These are phyloP conservation scores for Amphicarpaea edgeworthii DNA, from an alignment of 306 rosid species.

Conservation along the genomic window DNA sequence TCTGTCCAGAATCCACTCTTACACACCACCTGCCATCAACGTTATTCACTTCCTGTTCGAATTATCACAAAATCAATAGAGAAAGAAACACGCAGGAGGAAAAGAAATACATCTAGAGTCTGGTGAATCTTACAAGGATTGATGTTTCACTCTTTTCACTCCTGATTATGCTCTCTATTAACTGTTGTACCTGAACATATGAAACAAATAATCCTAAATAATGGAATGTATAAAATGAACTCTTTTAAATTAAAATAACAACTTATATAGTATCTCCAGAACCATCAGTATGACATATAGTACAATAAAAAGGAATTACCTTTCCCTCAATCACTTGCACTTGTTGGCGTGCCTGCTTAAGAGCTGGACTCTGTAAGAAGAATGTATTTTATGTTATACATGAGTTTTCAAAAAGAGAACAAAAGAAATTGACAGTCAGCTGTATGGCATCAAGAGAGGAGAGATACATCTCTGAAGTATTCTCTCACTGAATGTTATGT, in stretches of 20 bases:
- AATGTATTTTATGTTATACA: conserved; percentile 33
- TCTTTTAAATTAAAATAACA: conserved; percentile 34
- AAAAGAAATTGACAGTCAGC: conserved; percentile 32
- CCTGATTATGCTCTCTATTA: conserved; percentile 77
- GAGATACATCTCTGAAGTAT: conserved; percentile 26
- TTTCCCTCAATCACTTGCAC: conserved; percentile 77
- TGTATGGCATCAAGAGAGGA: conserved; percentile 34
- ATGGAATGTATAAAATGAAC: conserved; percentile 29
- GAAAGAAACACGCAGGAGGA: conserved; percentile 32
- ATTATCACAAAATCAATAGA: conserved; percentile 43
- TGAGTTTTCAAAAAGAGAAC: conserved; percentile 29
- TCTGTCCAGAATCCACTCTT: conserved; percentile 64
- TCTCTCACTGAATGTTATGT: conserved; percentile 18
- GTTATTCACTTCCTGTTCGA: conserved; percentile 78
- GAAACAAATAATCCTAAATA: conserved; percentile 35
- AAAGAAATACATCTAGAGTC: conserved; percentile 34
- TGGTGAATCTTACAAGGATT: conserved; percentile 66
- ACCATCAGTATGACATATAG: background rate
- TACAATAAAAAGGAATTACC: conserved; percentile 55
- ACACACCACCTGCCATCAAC: conserved; percentile 96
- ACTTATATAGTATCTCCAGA: conserved; percentile 18
- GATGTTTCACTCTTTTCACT: conserved; percentile 67
- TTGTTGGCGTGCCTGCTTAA: conserved; percentile 73
- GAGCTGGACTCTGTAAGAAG: conserved; percentile 67
- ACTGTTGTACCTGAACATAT: conserved; percentile 69